Evolutionary conservation across 2,329 filamentous ascomycete genomes (phyloP), one percentile per base, ranked within the genome.

Genomic region (Cercospora sojina): DNA sequence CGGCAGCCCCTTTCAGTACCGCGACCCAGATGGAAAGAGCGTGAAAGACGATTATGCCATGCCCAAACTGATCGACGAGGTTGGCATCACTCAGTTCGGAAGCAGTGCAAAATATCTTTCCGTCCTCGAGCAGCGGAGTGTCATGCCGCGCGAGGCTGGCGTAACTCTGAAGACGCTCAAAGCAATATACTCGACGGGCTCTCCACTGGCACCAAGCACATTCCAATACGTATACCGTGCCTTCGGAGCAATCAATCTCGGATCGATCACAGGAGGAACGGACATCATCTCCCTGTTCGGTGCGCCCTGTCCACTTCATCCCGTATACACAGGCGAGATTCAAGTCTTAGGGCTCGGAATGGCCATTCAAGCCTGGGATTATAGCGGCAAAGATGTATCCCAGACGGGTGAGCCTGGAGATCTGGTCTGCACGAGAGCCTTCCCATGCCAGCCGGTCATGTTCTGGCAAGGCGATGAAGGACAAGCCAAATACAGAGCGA

Each of bases 281-380:
- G 95, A 99, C 77, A 98, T 98, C 73, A 92, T 98, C 70, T 97
- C 93, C 0, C 87, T 98, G 35, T 99, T 98, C 74, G 94, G 93
- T 51, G 90, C 92, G 0, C 91, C 93, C 0, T 94, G 90, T 64
- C 82, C 82, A 1, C 76, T 84, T 3, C 72, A 80, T 7, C 81
- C 83, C 9, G 83, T 84, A 29, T 82, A 83, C 72, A 78, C 79
- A 64, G 83, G 83, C 67, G 83, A 84, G 64, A 83, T 84, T 60
- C 83, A 84, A 72, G 79, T 77, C 16, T 75, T 81, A 0, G 83
- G 83, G 10, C 78, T 84, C 0, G 83, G 83, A 49, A 84, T 84
- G 83, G 81, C 81, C 3, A 81, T 84, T 20, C 78, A 80, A 66
- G 82, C 82, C 1, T 84, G 78, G 74, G 81, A 84, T 69, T 82